phyloP scores from a whole-genome alignment of 768 basidiomycete genomes.

The Scleroderma bovista region DNA sequence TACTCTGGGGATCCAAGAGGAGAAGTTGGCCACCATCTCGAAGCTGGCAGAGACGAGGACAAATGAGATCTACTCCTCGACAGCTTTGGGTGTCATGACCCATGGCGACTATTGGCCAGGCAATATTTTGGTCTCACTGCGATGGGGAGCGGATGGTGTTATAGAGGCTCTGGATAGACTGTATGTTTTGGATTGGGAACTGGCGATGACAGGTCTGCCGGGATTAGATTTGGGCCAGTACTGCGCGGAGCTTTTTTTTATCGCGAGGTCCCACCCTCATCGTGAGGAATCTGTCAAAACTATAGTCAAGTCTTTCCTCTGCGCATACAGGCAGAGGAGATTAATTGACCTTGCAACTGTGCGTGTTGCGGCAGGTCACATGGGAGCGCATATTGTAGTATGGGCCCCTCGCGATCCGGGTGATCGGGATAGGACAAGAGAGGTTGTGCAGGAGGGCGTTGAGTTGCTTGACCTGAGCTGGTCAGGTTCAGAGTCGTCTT shows the following conservation, averaged over 20 bases:
- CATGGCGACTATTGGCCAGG: slow-evolving; percentile 72
- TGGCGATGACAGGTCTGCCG: slow-evolving; percentile 50
- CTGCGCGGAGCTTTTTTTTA: slow-evolving; percentile 50
- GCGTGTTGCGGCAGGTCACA: slow-evolving; percentile 37
- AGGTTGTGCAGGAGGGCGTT: slow-evolving; percentile 47
- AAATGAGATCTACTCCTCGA: slow-evolving; percentile 26
- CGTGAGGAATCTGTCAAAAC: slow-evolving; percentile 31
- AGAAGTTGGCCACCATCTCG: slow-evolving; percentile 31
- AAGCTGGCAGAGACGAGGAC: slow-evolving; percentile 27
- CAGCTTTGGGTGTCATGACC: slow-evolving; percentile 25
- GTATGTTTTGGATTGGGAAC: slow-evolving; percentile 62
- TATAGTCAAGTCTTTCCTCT: slow-evolving; percentile 41
- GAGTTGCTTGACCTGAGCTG: slow-evolving; percentile 35
- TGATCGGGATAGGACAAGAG: slow-evolving; percentile 39
- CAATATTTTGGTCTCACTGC: slow-evolving; percentile 48
- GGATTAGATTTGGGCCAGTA: slow-evolving; percentile 62
- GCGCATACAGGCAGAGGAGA: slow-evolving; percentile 34
- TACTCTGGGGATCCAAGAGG: slow-evolving; percentile 33
- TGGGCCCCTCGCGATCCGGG: slow-evolving; percentile 47
- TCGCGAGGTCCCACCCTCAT: slow-evolving; percentile 43
- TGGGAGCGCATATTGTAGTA: slow-evolving; percentile 51
- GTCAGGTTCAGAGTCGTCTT: slow-evolving; percentile 18
- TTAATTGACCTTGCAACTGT: slow-evolving; percentile 25
- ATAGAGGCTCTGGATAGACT: slow-evolving; percentile 33
- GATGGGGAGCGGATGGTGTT: slow-evolving; percentile 20